A percentile compares a stretch with the other conserved stretches of the same genome.
phyloP scores from a whole-genome alignment of 129 eudicot genomes.

The Centaurea solstitialis region DNA sequence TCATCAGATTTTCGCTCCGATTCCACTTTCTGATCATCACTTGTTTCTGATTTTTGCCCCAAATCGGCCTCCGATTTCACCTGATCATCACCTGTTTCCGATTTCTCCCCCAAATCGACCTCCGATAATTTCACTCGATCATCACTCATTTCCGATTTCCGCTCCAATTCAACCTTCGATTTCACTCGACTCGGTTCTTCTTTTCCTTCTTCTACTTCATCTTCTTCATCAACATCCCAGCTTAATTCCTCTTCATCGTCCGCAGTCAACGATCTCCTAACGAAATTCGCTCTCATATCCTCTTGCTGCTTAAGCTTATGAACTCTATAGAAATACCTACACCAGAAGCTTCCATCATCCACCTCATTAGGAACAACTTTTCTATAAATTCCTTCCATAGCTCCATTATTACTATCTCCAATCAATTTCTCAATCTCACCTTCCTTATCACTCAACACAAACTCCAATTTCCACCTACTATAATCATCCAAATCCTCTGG shows the following conservation, averaged over 20 bases:
- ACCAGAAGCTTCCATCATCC: conserved; percentile 66
- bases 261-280: conserved; percentile 53
- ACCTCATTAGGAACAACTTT: conserved; percentile 59
- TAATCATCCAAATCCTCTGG: conserved; percentile 74
- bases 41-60: background rate
- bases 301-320: conserved; percentile 67
- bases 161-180: background rate
- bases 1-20: background rate
- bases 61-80: background rate
- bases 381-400: conserved; percentile 44
- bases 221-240: conserved; percentile 88
- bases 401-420: conserved; percentile 50
- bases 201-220: conserved; percentile 28
- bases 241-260: conserved; percentile 83
- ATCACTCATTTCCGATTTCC: background rate
- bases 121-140: background rate
- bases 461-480: conserved; percentile 67
- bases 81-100: background rate
- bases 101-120: background rate
- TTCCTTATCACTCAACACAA: conserved; percentile 47
- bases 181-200: background rate
- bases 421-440: conserved; percentile 57
- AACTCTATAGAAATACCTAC: conserved; percentile 69
- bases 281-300: conserved; percentile 63
- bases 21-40: background rate